A percentile compares a stretch with the other conserved stretches of the same genome.
phyloP scores from a whole-genome alignment of 2,329 filamentous ascomycete genomes.

The Fusarium veterinarium region DNA sequence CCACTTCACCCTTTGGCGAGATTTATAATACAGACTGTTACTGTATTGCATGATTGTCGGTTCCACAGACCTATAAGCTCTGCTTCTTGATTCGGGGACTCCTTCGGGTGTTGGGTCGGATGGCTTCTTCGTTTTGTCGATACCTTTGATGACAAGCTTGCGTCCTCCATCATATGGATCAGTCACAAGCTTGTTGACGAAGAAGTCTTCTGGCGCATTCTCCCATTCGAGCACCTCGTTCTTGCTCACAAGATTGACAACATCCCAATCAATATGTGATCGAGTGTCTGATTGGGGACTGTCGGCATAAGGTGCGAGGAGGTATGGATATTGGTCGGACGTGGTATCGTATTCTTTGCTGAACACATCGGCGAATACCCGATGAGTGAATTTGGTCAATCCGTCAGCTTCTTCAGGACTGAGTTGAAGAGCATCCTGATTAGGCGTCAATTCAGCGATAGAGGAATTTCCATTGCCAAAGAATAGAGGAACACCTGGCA shows the following conservation, averaged over 20 bases:
- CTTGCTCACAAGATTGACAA: slow-evolving; percentile 57
- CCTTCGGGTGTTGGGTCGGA: slow-evolving; percentile 72
- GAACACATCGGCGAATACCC: slow-evolving; percentile 85
- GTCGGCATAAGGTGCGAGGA: slow-evolving; percentile 72
- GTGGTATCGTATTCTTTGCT: slow-evolving; percentile 83
- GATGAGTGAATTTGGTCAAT: slow-evolving; percentile 79
- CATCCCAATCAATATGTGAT: slow-evolving; percentile 69
- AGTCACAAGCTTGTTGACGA: slow-evolving; percentile 63
- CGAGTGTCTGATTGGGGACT: background rate
- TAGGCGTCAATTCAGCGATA: slow-evolving; percentile 61
- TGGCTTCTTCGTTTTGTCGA: slow-evolving; percentile 69
- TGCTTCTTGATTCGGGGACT: slow-evolving; percentile 61
- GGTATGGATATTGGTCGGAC: slow-evolving; percentile 79
- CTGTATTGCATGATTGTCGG: slow-evolving; percentile 85
- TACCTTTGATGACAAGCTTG: slow-evolving; percentile 66
- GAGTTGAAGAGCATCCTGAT: slow-evolving; percentile 58
- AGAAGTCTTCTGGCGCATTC: slow-evolving; percentile 60
- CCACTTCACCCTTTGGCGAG: slow-evolving; percentile 63
- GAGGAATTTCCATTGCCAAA: slow-evolving; percentile 74
- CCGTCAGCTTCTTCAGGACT: slow-evolving; percentile 58
- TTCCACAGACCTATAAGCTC: slow-evolving; percentile 53
- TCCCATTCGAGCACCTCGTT: slow-evolving; percentile 54
- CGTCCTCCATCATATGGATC: slow-evolving; percentile 73
- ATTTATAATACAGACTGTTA: slow-evolving; percentile 76
- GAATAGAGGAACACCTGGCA: slow-evolving; percentile 78